A percentile compares a stretch with the other conserved stretches of the same genome.
Evolutionary conservation across 345 rosid species (phyloP).

Genomic region (Passiflora organensis): DNA sequence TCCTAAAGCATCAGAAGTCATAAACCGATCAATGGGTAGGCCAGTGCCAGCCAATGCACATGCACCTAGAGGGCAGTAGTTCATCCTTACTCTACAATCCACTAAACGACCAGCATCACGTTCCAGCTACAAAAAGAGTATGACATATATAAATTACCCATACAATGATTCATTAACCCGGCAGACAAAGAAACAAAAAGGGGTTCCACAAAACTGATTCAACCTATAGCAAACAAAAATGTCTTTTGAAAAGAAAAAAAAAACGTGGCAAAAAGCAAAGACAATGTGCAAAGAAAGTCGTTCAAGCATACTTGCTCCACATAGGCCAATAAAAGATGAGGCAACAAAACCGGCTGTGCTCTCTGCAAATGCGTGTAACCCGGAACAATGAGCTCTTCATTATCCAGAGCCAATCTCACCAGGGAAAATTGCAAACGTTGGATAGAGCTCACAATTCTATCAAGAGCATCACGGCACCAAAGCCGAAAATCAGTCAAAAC

Average conservation of each 20-base stretch:
- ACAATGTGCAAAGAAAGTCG: too few relatives aligned
- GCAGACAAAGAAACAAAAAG: too few relatives aligned
- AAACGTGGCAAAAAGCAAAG: too few relatives aligned
- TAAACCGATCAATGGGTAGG: conserved; percentile 80
- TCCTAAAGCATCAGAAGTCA: conserved; percentile 70
- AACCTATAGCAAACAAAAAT: too few relatives aligned
- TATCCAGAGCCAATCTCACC: conserved; percentile 62
- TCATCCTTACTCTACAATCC: conserved; percentile 74
- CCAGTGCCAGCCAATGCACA: conserved; percentile 99
- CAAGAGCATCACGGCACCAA: conserved; percentile 95
- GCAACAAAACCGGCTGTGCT: conserved; percentile 86
- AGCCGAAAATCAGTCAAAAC: conserved; percentile 83
- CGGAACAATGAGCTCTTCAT: conserved; percentile 69
- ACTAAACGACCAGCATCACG: conserved; percentile 81
- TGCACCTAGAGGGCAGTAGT: conserved; percentile 85
- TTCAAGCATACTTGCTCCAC: conserved; percentile 91
- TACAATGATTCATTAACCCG: not conserved
- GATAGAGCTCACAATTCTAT: conserved; percentile 39
- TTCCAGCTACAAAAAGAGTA: conserved; percentile 62
- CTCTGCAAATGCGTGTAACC: conserved; percentile 96
- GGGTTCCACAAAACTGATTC: too few relatives aligned
- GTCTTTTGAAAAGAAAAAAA: too few relatives aligned
- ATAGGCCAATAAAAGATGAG: conserved; percentile 76
- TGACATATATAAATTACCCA: not conserved
- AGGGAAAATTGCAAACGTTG: conserved; percentile 56